Percentiles rank a stretch among this genome's conserved stretches.
phyloP scores from a whole-genome alignment of 768 basidiomycete species.

The Rhizopogon sp. region DNA sequence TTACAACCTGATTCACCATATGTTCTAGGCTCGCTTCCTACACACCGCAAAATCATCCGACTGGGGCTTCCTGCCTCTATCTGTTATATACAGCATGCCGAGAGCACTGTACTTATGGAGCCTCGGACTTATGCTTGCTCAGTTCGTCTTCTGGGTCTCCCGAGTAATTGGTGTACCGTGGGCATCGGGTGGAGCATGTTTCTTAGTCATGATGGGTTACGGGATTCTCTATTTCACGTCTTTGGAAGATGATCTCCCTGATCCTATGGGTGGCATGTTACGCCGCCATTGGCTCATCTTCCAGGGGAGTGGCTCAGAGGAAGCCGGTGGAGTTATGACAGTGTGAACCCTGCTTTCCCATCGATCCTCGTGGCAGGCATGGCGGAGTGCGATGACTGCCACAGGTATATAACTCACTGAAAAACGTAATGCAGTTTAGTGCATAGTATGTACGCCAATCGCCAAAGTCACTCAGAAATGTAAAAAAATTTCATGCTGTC shows the following conservation, averaged over 20 bases:
- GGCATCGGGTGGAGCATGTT: not conserved
- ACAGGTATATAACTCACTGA: no score
- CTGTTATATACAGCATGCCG: constrained; percentile 44
- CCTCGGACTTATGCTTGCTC: constrained; percentile 14
- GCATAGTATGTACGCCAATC: no score
- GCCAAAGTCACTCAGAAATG: no score
- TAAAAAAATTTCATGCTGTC: no score
- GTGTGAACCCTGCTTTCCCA: not conserved
- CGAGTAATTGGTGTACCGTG: not conserved
- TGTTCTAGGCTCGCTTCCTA: constrained; percentile 18
- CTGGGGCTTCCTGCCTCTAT: constrained; percentile 41
- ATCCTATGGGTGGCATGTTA: not conserved
- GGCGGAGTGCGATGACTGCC: no score
- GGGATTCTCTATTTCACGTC: not conserved
- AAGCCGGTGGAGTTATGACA: not conserved
- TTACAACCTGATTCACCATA: not conserved
- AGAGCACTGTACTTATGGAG: constrained; percentile 45
- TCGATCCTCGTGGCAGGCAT: no score
- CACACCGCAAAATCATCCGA: constrained; percentile 25
- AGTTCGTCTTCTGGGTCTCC: constrained; percentile 10
- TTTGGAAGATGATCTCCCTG: not conserved
- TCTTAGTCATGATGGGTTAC: not conserved
- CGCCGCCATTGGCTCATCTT: not conserved
- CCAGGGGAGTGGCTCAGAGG: not conserved
- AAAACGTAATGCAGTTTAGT: no score